Conservation (phyloP, 768 basidiomycete species). For the Hebeloma cylindrosporum region DNA sequence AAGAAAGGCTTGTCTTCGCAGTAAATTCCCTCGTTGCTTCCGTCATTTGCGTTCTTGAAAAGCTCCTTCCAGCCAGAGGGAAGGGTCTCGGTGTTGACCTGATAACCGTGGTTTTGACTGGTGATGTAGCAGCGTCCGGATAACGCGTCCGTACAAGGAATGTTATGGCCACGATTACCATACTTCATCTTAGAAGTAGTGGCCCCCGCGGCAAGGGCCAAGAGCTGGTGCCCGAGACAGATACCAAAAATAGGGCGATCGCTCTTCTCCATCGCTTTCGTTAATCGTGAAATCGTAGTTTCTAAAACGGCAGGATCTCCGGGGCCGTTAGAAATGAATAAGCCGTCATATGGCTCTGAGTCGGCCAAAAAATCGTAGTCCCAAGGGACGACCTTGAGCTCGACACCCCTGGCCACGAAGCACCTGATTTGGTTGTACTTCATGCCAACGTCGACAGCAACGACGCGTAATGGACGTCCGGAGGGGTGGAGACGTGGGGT, state of each 20-base stretch:
- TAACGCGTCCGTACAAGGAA: conserved; percentile 92
- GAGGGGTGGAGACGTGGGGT: conserved; percentile 68
- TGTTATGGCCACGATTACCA: conserved; percentile 98
- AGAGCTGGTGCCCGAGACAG: conserved; percentile 95
- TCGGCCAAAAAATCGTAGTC: conserved; percentile 88
- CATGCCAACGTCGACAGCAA: conserved; percentile 98
- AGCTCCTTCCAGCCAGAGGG: conserved; percentile 89
- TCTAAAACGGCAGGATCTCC: conserved; percentile 90
- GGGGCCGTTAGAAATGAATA: conserved; percentile 97
- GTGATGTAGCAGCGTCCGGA: conserved; percentile 99
- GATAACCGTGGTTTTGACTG: conserved; percentile 97
- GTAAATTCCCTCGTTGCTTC: conserved; percentile 97
- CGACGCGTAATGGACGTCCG: conserved; percentile 76
- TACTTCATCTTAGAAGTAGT: conserved; percentile 99
- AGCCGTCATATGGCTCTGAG: conserved; percentile 81
- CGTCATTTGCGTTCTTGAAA: conserved; percentile 96
- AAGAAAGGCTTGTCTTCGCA: conserved; percentile 93
- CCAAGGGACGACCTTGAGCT: conserved; percentile 98
- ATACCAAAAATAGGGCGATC: conserved; percentile 95
- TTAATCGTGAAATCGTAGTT: conserved; percentile 67
- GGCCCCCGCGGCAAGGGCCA: conserved; percentile 93
- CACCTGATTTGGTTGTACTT: conserved; percentile 99
- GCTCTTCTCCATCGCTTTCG: conserved; percentile 64
- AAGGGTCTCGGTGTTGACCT: conserved; percentile 82
- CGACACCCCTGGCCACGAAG: conserved; percentile 88